Conservation (phyloP, 495 filamentous ascomycete species). For the Glutinoglossum americanum region DNA sequence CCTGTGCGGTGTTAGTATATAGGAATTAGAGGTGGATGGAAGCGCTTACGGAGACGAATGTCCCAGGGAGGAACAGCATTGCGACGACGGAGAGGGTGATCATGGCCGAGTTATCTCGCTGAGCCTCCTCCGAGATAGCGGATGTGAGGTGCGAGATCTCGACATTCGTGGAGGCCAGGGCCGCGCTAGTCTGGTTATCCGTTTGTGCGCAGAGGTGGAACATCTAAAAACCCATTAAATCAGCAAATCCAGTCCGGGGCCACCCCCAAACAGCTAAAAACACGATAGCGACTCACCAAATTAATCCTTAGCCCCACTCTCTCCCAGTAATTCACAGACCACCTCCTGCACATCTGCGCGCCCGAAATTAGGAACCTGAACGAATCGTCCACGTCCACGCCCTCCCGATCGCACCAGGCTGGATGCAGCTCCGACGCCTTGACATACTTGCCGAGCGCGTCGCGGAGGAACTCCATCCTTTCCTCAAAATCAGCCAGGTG, state of each 20-base stretch:
- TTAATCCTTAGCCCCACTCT: background rate
- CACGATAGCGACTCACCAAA: background rate
- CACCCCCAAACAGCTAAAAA: background rate
- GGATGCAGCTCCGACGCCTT: background rate
- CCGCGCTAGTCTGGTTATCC: background rate
- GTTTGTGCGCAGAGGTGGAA: background rate
- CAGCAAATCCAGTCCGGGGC: background rate
- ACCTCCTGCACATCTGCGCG: background rate
- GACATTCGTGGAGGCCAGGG: background rate
- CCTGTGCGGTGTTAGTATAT: background rate
- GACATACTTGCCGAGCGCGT: background rate
- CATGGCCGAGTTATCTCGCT: conserved; percentile 2
- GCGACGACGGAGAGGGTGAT: conserved; percentile 3
- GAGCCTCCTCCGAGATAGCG: background rate
- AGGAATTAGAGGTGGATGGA: too few species aligned
- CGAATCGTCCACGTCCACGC: background rate
- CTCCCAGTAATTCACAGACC: conserved; percentile 1
- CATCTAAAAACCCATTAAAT: background rate
- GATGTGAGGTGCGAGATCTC: background rate
- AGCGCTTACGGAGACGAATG: conserved; percentile 5
- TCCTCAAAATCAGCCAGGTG: conserved; percentile 4
- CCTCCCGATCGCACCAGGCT: background rate
- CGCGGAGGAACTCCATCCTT: background rate
- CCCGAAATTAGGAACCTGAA: background rate
- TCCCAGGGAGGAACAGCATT: conserved; percentile 3